Base-by-base conservation (phyloP, 805 yeast species). In the Metschnikowia lunata region DNA sequence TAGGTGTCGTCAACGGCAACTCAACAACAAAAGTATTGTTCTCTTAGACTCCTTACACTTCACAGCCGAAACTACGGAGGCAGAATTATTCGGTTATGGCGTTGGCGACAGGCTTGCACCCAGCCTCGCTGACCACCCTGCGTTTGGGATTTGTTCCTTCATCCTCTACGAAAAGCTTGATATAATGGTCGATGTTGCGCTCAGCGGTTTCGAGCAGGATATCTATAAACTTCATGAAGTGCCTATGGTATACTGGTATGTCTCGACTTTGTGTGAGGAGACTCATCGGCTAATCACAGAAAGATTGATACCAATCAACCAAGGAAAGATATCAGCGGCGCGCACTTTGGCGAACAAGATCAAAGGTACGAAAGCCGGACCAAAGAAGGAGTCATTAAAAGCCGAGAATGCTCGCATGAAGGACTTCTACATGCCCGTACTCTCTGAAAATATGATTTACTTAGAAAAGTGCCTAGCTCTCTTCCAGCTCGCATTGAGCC, bases 1-100 rank as follows among this genome's bases (percentile, higher is more conserved):
- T 56, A 81, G 88, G 30, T 80, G 95, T 39, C 74, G 96, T 44
- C 89, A 88, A 57, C 78, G 97, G 50, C 96, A 88, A 59, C 78
- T 84, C 37, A 56, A 49, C 65, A 83, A 55, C 67, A 82, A 50
- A 69, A 82, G 56, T 68, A 75, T 56, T 57, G 80, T 43, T 55
- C 75, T 37, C 51, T 87, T 91, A 85, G 97, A 91, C 62, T 74
- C 88, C 1, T 66, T 87, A 29, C 97, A 91, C 57, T 93, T 85
- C 8, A 74, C 75, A 34, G 74, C 85, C 42, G 95, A 88, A 55
- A 63, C 69, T 6, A 69, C 82, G 31, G 97, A 88, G 58, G 51
- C 72, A 12, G 70, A 67, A 7, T 44, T 76, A 7, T 62, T 56
- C 30, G 51, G 60, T 6, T 67, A 62, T 47, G 64, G 66, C 18